These are phyloP conservation scores for Collybia sordida DNA, from an alignment of 768 basidiomycete genomes.

Conservation along the genomic window DNA sequence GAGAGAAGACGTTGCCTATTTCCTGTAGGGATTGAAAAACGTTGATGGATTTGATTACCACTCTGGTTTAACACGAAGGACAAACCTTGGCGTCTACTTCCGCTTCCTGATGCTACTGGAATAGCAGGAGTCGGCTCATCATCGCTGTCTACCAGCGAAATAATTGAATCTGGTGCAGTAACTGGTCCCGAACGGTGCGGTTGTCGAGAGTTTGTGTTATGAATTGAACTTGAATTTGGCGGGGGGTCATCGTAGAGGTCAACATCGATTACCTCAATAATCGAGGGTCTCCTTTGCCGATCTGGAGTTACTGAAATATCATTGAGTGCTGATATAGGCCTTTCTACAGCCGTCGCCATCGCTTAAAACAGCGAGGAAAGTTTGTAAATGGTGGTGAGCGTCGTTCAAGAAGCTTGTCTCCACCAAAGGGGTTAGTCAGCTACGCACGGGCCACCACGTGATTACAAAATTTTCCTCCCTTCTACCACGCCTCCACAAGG, in stretches of 20 bases:
- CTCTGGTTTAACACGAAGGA: slow-evolving; percentile 1
- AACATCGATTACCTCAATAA: slow-evolving; percentile 45
- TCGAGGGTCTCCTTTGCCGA: slow-evolving; percentile 18
- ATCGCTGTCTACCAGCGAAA: slow-evolving; percentile 37
- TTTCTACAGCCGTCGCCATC: slow-evolving; percentile 32
- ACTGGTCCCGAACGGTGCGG: slow-evolving; percentile 11
- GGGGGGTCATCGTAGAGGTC: slow-evolving; percentile 31
- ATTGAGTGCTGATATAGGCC: slow-evolving; percentile 22
- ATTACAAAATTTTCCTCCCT: too few species aligned
- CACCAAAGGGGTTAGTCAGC: neutral
- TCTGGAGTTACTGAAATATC: slow-evolving; percentile 16
- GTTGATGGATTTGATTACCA: slow-evolving; percentile 6
- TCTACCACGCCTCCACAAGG: too few species aligned
- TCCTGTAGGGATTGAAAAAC: neutral
- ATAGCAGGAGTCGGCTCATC: slow-evolving; percentile 30
- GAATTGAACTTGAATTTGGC: slow-evolving; percentile 11
- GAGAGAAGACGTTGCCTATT: slow-evolving; percentile 30
- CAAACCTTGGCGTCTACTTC: slow-evolving; percentile 13
- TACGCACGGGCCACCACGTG: slow-evolving; percentile 1
- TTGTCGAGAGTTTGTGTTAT: slow-evolving; percentile 9
- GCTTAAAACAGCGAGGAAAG: neutral
- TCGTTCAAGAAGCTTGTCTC: slow-evolving; percentile 11
- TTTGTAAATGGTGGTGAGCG: slow-evolving; percentile 22
- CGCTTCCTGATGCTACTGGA: slow-evolving; percentile 6
- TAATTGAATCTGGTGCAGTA: slow-evolving; percentile 22